A percentile compares a stretch with the other conserved stretches of the same genome.
Conservation (phyloP, 305 asterid genomes). For the Euphrasia arctica region DNA sequence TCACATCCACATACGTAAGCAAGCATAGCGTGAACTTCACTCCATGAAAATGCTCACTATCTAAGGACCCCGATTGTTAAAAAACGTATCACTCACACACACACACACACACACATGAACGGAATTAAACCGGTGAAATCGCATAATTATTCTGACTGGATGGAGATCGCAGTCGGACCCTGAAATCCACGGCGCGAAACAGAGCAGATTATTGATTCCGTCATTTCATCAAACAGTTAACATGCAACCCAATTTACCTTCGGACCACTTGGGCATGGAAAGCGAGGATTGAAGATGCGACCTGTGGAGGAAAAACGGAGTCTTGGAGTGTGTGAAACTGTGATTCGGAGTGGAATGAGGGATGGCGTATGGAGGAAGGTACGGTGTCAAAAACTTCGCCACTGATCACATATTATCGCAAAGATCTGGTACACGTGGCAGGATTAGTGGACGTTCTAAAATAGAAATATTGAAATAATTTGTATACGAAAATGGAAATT, state of each 20-base stretch:
- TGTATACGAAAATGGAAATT: too few relatives aligned
- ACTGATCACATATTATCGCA: not conserved
- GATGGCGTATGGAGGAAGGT: conserved; percentile 7
- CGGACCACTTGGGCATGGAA: not conserved
- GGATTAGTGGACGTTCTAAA: conserved; percentile 5
- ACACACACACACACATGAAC: not conserved
- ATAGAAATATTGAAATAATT: too few relatives aligned
- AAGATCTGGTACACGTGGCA: conserved; percentile 36
- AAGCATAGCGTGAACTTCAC: not conserved
- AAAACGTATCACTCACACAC: conserved; percentile 1
- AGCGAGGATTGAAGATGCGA: not conserved
- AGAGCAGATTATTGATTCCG: conserved; percentile 2
- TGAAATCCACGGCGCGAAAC: conserved; percentile 4
- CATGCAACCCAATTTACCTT: conserved; percentile 22
- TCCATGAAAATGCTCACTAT: not conserved
- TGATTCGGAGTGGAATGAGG: conserved; percentile 23
- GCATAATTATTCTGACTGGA: not conserved
- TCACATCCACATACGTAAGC: conserved; percentile 18
- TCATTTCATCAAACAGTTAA: conserved; percentile 28
- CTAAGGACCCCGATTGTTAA: not conserved
- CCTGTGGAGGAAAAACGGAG: not conserved
- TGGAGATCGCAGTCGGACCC: conserved; percentile 8
- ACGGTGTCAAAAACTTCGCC: conserved; percentile 15
- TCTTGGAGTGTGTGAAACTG: not conserved
- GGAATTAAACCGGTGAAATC: too few relatives aligned